Base-by-base conservation (phyloP, 805 yeast species). In the Jamesozyma lodderae region DNA sequence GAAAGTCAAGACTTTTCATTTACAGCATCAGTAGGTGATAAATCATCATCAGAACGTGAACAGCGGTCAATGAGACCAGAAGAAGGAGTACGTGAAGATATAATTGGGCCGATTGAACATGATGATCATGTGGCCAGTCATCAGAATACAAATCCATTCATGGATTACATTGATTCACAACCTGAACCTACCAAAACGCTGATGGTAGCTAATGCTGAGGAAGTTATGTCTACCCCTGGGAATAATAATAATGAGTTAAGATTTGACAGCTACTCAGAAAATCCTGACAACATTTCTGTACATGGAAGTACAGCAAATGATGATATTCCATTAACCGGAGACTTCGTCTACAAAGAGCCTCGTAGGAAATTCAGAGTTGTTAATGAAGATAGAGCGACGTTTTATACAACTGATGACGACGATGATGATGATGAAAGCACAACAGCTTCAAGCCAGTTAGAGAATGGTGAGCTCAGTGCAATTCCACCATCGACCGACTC, bases 341-440 rank as follows among this genome's bases (percentile, higher is more conserved):
- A 20, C 11, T 11, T 17, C 11, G 13, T 22, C 10, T 24, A 31
- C 22, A 37, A 37, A 9, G 44, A 36, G 18, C 43, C 42, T 4
- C 39, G 39, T 7, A 46, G 53, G 32, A 47, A 36, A 7, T 57
- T 52, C 28, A 47, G 63, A 29, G 55, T 59, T 6, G 61, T 53
- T 4, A 59, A 59, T 19, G 59, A 56, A 23, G 57, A 53, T 24
- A 46, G 48, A 4, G 54, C 61, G 2, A 50, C 44, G 4, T 59
- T 59, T 36, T 52, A 42, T 32, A 32, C 57, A 4, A 42, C 46
- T 33, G 45, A 42, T 22, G 47, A 36, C 2, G 45, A 43, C 17
- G 56, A 49, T 4, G 30, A 31, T 17, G 36, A 40, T 19, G n/a
- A n/a, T n/a, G n/a, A n/a, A n/a, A n/a, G n/a, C n/a, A n/a, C n/a